phyloP scores from a whole-genome alignment of 192 early-diverging fungal species.

The Podila horticola region DNA sequence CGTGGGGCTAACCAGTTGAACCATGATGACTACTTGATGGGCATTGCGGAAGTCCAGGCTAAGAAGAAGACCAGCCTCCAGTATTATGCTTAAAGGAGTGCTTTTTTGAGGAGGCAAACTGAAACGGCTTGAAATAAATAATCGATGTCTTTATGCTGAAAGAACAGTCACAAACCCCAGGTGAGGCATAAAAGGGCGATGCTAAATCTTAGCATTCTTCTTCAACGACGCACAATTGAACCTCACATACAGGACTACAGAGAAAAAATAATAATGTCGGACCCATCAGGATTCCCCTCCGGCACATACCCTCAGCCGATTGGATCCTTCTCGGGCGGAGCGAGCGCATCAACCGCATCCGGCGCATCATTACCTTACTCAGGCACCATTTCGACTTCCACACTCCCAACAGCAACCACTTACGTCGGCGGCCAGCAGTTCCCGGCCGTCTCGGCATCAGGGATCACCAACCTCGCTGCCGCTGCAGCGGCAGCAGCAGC shows the following conservation, averaged over 20 bases:
- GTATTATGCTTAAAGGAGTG: constrained; percentile 78
- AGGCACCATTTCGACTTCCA: background rate
- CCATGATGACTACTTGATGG: constrained; percentile 97
- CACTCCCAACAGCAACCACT: background rate
- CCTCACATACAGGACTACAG: background rate
- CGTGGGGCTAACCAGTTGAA: constrained; percentile 86
- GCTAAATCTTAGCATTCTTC: background rate
- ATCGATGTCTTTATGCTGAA: background rate
- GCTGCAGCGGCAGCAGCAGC: constrained; percentile 44
- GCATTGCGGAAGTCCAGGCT: constrained; percentile 97
- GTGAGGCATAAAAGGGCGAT: background rate
- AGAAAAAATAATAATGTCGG: constrained; percentile 4
- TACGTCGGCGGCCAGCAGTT: background rate
- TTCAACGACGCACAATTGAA: background rate
- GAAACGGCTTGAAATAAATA: constrained; percentile 7
- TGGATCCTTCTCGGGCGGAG: constrained; percentile 9
- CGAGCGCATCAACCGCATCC: constrained; percentile 9
- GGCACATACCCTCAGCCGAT: constrained; percentile 13
- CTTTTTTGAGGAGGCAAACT: background rate
- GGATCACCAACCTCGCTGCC: constrained; percentile 23
- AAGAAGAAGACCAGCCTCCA: constrained; percentile 98
- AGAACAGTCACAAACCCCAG: background rate
- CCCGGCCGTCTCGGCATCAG: background rate
- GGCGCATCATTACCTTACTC: background rate
- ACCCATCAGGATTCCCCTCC: constrained; percentile 13